These are phyloP conservation scores for Vigna reflexopilosa DNA, from an alignment of 306 rosid species.

Conservation along the genomic window DNA sequence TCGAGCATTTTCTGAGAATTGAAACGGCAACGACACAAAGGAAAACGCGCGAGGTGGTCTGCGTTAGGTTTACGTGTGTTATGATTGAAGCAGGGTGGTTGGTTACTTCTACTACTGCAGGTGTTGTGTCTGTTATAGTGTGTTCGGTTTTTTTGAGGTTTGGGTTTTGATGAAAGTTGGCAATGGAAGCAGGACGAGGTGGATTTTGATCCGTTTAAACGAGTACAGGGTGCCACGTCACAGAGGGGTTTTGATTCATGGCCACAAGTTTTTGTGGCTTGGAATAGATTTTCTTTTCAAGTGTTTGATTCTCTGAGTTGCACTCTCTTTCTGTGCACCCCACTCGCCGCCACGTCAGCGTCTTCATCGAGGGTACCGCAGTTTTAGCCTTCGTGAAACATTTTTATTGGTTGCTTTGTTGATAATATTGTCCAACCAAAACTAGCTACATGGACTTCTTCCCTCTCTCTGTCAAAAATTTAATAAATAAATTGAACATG, in stretches of 20 bases:
- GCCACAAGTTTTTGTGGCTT: slow-evolving; percentile 94
- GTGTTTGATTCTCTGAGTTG: slow-evolving; percentile 38
- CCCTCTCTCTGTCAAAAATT: neutral
- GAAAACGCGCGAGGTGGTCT: slow-evolving; percentile 49
- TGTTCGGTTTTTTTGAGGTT: slow-evolving; percentile 28
- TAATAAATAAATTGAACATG: too few species aligned
- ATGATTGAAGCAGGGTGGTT: neutral
- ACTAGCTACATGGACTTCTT: neutral
- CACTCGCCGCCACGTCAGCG: slow-evolving; percentile 8
- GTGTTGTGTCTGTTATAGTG: neutral
- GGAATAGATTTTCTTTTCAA: slow-evolving; percentile 51
- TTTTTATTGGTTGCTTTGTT: neutral
- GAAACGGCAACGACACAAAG: slow-evolving; percentile 7
- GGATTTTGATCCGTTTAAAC: slow-evolving; percentile 76
- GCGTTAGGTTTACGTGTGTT: neutral
- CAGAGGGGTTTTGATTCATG: slow-evolving; percentile 50
- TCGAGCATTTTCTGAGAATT: slow-evolving; percentile 62
- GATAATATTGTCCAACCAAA: neutral
- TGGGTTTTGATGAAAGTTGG: slow-evolving; percentile 42
- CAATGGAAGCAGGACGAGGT: slow-evolving; percentile 42
- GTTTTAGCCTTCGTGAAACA: slow-evolving; percentile 5
- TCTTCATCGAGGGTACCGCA: neutral
- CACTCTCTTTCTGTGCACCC: slow-evolving; percentile 25
- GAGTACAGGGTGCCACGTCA: slow-evolving; percentile 77
- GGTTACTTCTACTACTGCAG: neutral